Conservation (phyloP, 192 early-diverging fungal species). For the Coemansia sp. region DNA sequence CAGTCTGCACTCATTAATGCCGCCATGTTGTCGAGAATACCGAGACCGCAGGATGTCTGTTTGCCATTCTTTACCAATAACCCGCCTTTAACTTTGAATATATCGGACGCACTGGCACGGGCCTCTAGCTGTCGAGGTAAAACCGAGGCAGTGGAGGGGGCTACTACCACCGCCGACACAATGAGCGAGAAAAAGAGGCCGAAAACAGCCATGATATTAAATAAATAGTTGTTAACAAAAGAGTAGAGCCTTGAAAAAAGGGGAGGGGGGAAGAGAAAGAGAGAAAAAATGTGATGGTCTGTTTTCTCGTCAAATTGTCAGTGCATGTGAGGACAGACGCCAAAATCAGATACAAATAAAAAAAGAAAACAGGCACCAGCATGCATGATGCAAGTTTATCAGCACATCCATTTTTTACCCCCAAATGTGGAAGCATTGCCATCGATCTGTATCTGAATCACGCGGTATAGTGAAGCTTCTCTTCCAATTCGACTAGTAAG, state of each 20-base stretch:
- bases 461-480: neutral
- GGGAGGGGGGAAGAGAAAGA: neutral
- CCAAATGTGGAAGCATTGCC: neutral
- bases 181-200: neutral
- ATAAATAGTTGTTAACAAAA: neutral
- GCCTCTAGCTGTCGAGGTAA: neutral
- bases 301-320: neutral
- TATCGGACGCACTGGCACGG: neutral
- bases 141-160: neutral
- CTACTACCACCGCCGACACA: neutral
- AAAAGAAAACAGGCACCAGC: neutral
- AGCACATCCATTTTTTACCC: neutral
- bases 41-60: conserved; percentile 30
- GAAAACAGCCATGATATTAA: neutral
- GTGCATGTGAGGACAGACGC: neutral
- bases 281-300: neutral
- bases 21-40: conserved; percentile 24
- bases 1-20: conserved; percentile 39
- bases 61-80: conserved; percentile 26
- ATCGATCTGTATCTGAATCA: conserved; percentile 2
- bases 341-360: neutral
- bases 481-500: no score
- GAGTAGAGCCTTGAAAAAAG: neutral
- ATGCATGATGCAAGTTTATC: neutral
- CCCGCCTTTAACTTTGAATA: conserved; percentile 23